Base-by-base conservation (phyloP, 1,284 basidiomycete species). In the Marasmius sp. region DNA sequence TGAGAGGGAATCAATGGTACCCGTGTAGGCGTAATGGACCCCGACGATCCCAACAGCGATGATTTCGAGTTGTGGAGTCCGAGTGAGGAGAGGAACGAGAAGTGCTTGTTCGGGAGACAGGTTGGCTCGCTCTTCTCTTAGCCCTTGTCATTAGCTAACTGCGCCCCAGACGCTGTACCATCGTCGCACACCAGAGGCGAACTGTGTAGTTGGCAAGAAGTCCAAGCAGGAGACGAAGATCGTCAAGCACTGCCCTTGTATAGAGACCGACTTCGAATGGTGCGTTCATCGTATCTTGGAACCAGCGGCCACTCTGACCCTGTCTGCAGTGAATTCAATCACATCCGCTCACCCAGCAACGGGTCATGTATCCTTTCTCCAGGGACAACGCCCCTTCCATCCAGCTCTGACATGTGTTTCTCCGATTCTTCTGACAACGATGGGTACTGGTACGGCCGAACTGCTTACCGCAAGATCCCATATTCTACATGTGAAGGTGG, bases 61-160 rank as follows among this genome's bases (percentile, higher is more conserved):
- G 95, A 98, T 75, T 98, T 97, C 71, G 95, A 97, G 74, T 76
- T 96, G 3, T 98, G 96, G 95, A 94, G 91, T 73, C 95, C 95
- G 0, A 92, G 91, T 61, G 90, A 95, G 71, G 86, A 88, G 58
- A 85, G 95, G 77, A 62, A 84, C 83, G 91, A 94, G 73, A 76
- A 80, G 60, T 94, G 92, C 76, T 72, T 98, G 14, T 98, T 97
- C 69, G 95, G 95, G 34, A 84, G 91, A 64, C 89, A 91, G 82
- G 93, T 92, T 59, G 50, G 77, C 18, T n/a, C 16, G 18, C 14
- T 16, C 43, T 50, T 0, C 49, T 34, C 16, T 45, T 7, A 11
- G 48, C 52, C 16, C 53, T 11, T 58, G 34, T 34, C 50, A 8
- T 55, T 11, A 7, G 11, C 27, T 20, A 37, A 12, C 5, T 8